Evolutionary conservation across 202 grass and related monocot genomes (phyloP), one percentile per base, ranked within the genome.

Genomic region (Setaria viridis): DNA sequence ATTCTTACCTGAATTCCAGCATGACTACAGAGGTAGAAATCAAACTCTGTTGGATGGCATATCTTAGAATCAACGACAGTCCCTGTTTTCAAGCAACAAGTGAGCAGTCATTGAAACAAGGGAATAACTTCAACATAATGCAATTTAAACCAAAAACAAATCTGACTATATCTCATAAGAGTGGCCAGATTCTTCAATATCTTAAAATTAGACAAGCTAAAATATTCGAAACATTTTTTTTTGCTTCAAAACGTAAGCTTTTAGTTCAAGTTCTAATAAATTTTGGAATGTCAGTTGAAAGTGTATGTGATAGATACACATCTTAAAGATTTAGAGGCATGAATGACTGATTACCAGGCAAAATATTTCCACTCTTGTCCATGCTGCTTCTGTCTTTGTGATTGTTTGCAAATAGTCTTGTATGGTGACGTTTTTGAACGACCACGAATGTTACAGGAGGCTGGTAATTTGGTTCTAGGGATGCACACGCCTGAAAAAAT

Each of bases 11-110:
- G 94, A 83, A 97, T 93, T 89, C 94, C 94, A 71, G 94, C 94
- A 88, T 97, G 94, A 77, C 94, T 97, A 69, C 91, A 97, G 51
- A 97, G 91, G 87, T 92, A 97, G 85, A 97, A 97, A 88, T 97
- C 94, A 72, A 97, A 97, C 82, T 97, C 91, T 9, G 89, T 84
- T 30, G 94, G 94, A 82, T 97, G 94, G 42, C 94, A 97, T 79
- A 94, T 97, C 77, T 91, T 93, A 2, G 91, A 88, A 90, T 97
- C 94, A 72, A 97, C 94, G 25, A 97, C 91, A 51, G 94, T 97
- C 68, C 94, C 94, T 97, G 87, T 35, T 55, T 74, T 64, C 37
- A 7, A 63, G 63, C 33, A 86, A 30, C 49, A n/a, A 14, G 70
- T 78, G 45, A 84, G 68, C 37, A 20, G 17, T 47, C 58, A 48